phyloP scores from a whole-genome alignment of 441 rosid genomes.

The Biscutella laevigata region DNA sequence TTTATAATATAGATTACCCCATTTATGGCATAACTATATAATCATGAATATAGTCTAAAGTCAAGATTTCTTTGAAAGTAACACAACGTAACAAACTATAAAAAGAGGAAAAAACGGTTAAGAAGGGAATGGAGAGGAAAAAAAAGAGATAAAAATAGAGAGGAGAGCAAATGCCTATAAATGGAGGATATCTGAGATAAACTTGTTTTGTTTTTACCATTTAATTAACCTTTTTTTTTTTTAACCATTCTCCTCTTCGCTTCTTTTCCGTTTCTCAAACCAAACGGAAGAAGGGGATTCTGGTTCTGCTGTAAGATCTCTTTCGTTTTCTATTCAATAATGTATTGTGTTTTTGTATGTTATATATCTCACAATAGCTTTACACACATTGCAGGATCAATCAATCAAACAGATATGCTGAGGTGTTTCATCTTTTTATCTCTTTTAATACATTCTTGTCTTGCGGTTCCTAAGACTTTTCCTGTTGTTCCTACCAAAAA shows the following conservation, averaged over 20 bases:
- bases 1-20: too few species aligned
- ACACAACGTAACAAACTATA: background rate
- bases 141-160: slow-evolving; percentile 23
- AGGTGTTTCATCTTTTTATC: slow-evolving; percentile 3
- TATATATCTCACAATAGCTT: background rate
- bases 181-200: slow-evolving; percentile 12
- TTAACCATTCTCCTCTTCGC: slow-evolving; percentile 15
- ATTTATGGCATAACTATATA: too few species aligned
- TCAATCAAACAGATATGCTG: slow-evolving; percentile 5
- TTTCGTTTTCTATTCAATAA: background rate
- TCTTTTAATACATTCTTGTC: slow-evolving; percentile 2
- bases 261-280: slow-evolving; percentile 5
- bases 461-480: slow-evolving; percentile 5
- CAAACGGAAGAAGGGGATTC: slow-evolving; percentile 16
- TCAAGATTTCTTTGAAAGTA: too few species aligned
- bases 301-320: slow-evolving; percentile 23
- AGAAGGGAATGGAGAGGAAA: slow-evolving; percentile 17
- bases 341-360: background rate
- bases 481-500: slow-evolving; percentile 11
- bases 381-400: slow-evolving; percentile 16
- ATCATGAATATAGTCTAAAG: too few species aligned
- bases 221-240: slow-evolving; percentile 6
- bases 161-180: slow-evolving; percentile 15
- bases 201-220: slow-evolving; percentile 14
- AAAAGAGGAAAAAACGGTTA: slow-evolving; percentile 3